Evolutionary conservation across 2,329 filamentous ascomycete species (phyloP).

Genomic region (Fusarium chaquense): DNA sequence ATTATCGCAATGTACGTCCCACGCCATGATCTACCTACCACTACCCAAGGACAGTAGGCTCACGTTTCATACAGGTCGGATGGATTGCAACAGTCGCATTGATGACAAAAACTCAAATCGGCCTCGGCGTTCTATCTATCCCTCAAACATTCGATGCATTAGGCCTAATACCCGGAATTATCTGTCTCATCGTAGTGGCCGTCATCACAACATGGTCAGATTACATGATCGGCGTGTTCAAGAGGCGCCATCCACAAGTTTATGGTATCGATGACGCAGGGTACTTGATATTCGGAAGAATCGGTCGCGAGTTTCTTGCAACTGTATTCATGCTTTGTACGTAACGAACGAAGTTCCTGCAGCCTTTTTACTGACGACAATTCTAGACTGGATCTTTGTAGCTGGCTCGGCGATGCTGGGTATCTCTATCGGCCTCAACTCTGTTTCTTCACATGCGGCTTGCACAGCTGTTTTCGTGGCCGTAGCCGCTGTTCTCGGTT

Average conservation of each 20-base stretch:
- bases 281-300: conserved; percentile 60
- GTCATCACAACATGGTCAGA: conserved; percentile 50
- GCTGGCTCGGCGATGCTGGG: conserved; percentile 45
- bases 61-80: conserved; percentile 49
- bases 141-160: conserved; percentile 59
- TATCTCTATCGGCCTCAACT: conserved; percentile 57
- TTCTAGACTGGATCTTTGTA: conserved; percentile 32
- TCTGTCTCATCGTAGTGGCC: conserved; percentile 56
- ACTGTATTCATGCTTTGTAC: conserved; percentile 53
- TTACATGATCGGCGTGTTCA: conserved; percentile 62
- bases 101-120: conserved; percentile 62
- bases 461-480: conserved; percentile 58
- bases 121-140: conserved; percentile 62
- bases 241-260: conserved; percentile 61
- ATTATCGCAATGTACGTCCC: conserved; percentile 21
- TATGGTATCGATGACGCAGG: conserved; percentile 68
- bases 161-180: conserved; percentile 61
- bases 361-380: neutral
- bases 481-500: conserved; percentile 48
- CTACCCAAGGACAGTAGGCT: neutral
- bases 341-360: fast-evolving
- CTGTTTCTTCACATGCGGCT: conserved; percentile 54
- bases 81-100: conserved; percentile 59
- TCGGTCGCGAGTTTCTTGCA: conserved; percentile 59
- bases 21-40: neutral